A percentile compares a stretch with the other conserved stretches of the same genome.
These are phyloP conservation scores for Puccinellia tenuiflora DNA, from an alignment of 176 grass and related monocot species.

Conservation along the genomic window DNA sequence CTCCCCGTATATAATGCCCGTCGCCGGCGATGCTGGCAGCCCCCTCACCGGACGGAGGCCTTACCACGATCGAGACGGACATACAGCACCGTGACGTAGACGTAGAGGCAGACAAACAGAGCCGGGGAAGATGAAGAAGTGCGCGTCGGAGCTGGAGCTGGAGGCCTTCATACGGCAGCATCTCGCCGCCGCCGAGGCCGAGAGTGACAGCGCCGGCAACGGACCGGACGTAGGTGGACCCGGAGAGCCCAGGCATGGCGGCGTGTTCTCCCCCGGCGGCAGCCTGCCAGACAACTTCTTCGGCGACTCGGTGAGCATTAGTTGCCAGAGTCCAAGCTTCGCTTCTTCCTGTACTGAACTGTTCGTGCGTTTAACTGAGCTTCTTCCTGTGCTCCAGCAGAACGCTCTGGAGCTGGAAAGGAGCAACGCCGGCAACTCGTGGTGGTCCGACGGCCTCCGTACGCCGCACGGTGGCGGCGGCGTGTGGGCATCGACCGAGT, in stretches of 20 bases:
- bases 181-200: not conserved
- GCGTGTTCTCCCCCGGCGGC: not conserved
- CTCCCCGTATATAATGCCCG: constrained; percentile 16
- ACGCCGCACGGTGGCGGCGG: not conserved
- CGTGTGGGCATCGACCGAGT: constrained; percentile 11
- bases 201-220: not conserved
- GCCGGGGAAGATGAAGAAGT: constrained; percentile 64
- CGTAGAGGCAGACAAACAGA: not conserved
- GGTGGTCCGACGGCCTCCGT: constrained; percentile 39
- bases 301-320: constrained; percentile 28
- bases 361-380: not conserved
- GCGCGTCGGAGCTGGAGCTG: constrained; percentile 53
- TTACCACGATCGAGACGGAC: too few relatives aligned
- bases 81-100: not conserved
- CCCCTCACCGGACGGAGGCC: not conserved
- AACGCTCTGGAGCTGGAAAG: constrained; percentile 28
- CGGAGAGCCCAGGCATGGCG: not conserved
- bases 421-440: constrained; percentile 12
- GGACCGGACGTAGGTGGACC: not conserved
- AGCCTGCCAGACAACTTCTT: not conserved
- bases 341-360: not conserved
- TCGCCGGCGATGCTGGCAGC: not conserved
- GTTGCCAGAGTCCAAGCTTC: not conserved
- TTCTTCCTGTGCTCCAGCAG: constrained; percentile 14
- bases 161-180: constrained; percentile 53